Evolutionary conservation across 2,329 filamentous ascomycete species (phyloP).

Genomic region (Botryotinia calthae): DNA sequence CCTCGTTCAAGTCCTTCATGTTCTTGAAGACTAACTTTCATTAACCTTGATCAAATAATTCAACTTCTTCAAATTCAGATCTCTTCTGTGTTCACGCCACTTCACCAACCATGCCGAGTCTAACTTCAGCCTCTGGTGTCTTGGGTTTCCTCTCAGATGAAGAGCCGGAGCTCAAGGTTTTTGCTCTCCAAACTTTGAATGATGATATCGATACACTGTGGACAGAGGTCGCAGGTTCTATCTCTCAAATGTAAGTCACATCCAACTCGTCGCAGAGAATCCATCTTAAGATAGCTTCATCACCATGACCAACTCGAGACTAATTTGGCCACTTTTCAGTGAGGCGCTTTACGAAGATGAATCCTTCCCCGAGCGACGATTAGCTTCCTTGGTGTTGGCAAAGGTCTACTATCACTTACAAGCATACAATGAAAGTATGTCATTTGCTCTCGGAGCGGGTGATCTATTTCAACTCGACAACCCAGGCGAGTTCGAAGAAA

Average conservation of each 20-base stretch:
- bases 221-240: slow-evolving; percentile 91
- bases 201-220: slow-evolving; percentile 95
- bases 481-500: slow-evolving; percentile 95
- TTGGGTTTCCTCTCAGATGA: slow-evolving; percentile 94
- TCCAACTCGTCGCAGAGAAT: background rate
- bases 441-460: slow-evolving; percentile 90
- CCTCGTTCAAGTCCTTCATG: background rate
- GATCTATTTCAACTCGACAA: slow-evolving; percentile 92
- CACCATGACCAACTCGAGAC: slow-evolving; percentile 11
- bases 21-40: background rate
- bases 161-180: slow-evolving; percentile 89
- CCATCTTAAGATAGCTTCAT: background rate
- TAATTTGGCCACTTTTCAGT: slow-evolving; percentile 48
- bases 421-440: slow-evolving; percentile 99
- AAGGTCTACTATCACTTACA: slow-evolving; percentile 99
- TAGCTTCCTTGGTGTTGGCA: slow-evolving; percentile 89
- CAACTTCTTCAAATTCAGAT: background rate
- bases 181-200: slow-evolving; percentile 92
- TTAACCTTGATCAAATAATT: background rate
- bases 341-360: slow-evolving; percentile 98
- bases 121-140: slow-evolving; percentile 91
- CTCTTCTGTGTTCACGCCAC: background rate
- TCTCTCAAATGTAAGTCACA: slow-evolving; percentile 80
- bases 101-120: slow-evolving; percentile 69
- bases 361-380: slow-evolving; percentile 85